Base-by-base conservation (phyloP, 257 asterid genomes). In the Solanum medicagineum region DNA sequence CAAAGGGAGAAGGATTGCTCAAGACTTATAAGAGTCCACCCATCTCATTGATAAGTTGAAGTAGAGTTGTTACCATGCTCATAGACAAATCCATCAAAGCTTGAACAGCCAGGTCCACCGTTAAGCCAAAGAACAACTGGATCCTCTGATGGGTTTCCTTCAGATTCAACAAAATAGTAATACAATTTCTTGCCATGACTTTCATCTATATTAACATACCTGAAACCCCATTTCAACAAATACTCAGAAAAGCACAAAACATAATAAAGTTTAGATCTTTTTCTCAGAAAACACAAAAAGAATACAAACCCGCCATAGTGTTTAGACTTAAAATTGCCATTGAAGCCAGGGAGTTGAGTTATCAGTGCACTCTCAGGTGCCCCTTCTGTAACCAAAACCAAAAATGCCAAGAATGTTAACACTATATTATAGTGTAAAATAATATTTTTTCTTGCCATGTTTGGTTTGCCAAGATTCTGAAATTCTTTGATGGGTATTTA, bases 41-140 rank as follows among this genome's bases (percentile, higher is more conserved):
- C 3, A 26, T 26, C 2, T 26, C 2, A 26, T 26, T 26, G 29
- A 29, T 29, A 29, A 32, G 36, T 32, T 32, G 44, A 73, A 36
- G 16, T 63, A 75, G 44, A 45, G 70, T 60, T 86, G 22, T 86
- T 92, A 96, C 99, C 99, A 62, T 96, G 97, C 83, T 96, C 99
- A 87, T 94, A 96, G 83, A 96, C 94, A 84, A 95, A 96, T 29
- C 97, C 99, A 93, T 96, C 99, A 71, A 96, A 96, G 92, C 99
- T 96, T 16, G 99, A 96, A 88, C 99, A 95, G 7, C 99, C 99
- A 14, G 99, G 99, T 8, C 98, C 99, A 51, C 99, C 99, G 88
- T 96, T 96, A 42, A 96, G 98, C 99, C 98, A 96, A 55, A 96
- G 95, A 81, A 95, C 98, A 54, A 96, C 87, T 14, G 98, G 99